Evolutionary conservation across 352 stramenopile species (phyloP).

Genomic region (Blastocystis sp.): DNA sequence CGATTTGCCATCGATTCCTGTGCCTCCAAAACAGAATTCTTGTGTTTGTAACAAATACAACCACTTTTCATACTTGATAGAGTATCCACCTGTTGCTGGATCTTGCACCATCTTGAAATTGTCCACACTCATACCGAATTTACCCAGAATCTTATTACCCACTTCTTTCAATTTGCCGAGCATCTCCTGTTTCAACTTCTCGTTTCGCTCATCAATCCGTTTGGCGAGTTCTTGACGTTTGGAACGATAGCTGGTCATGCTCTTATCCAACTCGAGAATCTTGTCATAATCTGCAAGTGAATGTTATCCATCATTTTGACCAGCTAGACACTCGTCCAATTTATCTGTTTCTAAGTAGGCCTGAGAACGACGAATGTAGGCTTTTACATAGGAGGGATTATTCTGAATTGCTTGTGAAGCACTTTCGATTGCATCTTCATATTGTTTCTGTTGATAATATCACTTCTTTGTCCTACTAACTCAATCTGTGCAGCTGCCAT

Average conservation of each 20-base stretch:
- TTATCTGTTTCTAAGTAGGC: constrained; percentile 84
- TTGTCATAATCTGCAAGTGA: constrained; percentile 72
- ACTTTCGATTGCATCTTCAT: constrained; percentile 84
- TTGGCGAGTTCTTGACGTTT: constrained; percentile 68
- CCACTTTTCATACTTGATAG: constrained; percentile 79
- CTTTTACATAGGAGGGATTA: constrained; percentile 89
- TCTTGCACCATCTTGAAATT: constrained; percentile 98
- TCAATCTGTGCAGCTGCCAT: constrained; percentile 58
- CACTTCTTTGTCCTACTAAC: background rate
- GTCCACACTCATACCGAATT: constrained; percentile 96
- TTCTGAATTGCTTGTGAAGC: constrained; percentile 84
- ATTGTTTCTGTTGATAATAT: constrained; percentile 64
- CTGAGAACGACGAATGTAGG: constrained; percentile 79
- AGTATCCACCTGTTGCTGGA: constrained; percentile 89
- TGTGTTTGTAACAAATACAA: constrained; percentile 29
- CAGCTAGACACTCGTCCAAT: constrained; percentile 82
- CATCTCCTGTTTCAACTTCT: constrained; percentile 96
- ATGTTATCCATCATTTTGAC: constrained; percentile 64
- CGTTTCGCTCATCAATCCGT: constrained; percentile 82
- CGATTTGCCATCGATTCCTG: background rate
- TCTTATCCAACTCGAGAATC: constrained; percentile 84
- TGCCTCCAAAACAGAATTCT: constrained; percentile 2
- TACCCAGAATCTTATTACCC: constrained; percentile 92
- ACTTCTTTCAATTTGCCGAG: constrained; percentile 94
- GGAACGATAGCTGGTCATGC: constrained; percentile 64